These are phyloP conservation scores for Zygosaccharomyces pseudobailii DNA, from an alignment of 1,139 yeast species.

Conservation along the genomic window DNA sequence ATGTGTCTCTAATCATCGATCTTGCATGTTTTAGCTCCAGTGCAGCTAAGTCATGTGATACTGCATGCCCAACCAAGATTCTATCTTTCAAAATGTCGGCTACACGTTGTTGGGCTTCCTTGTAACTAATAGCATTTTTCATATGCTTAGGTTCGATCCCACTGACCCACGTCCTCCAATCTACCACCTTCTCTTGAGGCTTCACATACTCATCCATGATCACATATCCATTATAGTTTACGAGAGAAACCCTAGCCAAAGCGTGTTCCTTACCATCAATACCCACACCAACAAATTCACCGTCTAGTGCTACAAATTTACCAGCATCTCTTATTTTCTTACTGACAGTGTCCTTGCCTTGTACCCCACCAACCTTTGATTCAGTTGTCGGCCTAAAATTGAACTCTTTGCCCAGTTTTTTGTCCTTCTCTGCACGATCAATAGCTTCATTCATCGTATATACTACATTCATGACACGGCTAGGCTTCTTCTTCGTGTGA, in stretches of 20 bases:
- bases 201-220: constrained; percentile 69
- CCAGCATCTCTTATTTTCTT: constrained; percentile 46
- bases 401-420: constrained; percentile 23
- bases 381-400: constrained; percentile 16
- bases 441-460: constrained; percentile 30
- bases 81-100: constrained; percentile 45
- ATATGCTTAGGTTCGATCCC: constrained; percentile 73
- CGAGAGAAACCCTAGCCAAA: constrained; percentile 81
- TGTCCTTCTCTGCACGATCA: constrained; percentile 20
- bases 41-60: constrained; percentile 70
- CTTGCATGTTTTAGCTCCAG: constrained; percentile 66
- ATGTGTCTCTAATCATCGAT: constrained; percentile 65
- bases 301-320: constrained; percentile 75
- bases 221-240: constrained; percentile 71
- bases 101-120: constrained; percentile 59
- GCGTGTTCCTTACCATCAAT: constrained; percentile 64
- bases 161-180: constrained; percentile 94
- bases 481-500: constrained; percentile 8
- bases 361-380: background rate
- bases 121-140: constrained; percentile 59
- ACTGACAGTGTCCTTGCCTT: constrained; percentile 7
- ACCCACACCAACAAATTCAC: constrained; percentile 94
- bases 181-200: constrained; percentile 73
- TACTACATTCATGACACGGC: constrained; percentile 32
- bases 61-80: constrained; percentile 79